A percentile compares a stretch with the other conserved stretches of the same genome.
Evolutionary conservation across 331 rosid species (phyloP).

Genomic region (Malus hybrid): DNA sequence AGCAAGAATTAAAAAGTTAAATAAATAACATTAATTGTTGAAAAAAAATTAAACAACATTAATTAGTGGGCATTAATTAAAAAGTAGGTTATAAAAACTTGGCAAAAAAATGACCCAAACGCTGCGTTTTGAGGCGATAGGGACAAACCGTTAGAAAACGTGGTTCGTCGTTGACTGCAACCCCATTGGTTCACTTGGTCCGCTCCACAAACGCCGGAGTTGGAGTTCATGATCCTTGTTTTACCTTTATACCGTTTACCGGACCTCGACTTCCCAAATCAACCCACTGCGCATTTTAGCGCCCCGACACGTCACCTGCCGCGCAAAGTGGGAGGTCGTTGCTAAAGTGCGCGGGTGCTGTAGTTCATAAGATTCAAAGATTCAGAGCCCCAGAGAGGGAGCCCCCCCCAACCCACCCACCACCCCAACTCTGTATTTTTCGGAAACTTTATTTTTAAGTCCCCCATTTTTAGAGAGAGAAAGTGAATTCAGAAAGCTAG

Average conservation of each 20-base stretch:
- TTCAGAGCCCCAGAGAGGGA: not conserved
- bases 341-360: slow-evolving; percentile 27
- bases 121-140: not conserved
- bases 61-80: not conserved
- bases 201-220: slow-evolving; percentile 11
- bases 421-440: not conserved
- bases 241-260: not conserved
- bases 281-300: slow-evolving; percentile 14
- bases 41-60: not conserved
- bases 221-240: too few species aligned
- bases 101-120: not conserved
- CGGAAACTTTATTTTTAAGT: slow-evolving; percentile 4
- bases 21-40: not conserved
- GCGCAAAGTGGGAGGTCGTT: not conserved
- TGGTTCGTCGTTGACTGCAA: not conserved
- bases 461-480: not conserved
- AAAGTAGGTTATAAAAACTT: not conserved
- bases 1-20: too few species aligned
- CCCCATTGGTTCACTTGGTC: not conserved
- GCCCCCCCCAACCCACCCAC: not conserved
- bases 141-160: slow-evolving; percentile 1
- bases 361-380: not conserved
- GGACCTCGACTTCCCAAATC: not conserved
- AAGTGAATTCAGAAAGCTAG: slow-evolving; percentile 20
- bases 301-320: not conserved